Base-by-base conservation (phyloP, 768 basidiomycete species). In the Rhodotorula babjevae region DNA sequence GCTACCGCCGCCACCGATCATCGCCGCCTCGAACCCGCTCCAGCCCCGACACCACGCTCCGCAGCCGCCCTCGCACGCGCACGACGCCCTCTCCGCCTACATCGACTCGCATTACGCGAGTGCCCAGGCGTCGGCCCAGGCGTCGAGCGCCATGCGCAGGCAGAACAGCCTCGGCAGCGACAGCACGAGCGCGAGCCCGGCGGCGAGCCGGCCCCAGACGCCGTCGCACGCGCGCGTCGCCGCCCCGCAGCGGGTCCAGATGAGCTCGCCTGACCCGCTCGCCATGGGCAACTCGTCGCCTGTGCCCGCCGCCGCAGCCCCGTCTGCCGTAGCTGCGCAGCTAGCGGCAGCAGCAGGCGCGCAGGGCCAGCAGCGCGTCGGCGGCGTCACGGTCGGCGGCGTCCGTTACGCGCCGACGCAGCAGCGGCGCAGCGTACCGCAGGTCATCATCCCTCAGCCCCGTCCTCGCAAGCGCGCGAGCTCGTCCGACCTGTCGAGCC, bases 1-100 rank as follows among this genome's bases (percentile, higher is more conserved):
- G 70, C 74, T 74, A 27, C 86, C 86, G 0, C 83, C 36, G 9
- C 84, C 47, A 80, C 81, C 12, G 82, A 36, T 83, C 85, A 86
- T 86, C 14, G 82, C 85, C 70, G 69, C 84, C 2, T 57, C 67
- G 21, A 27, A 67, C 59, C 60, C 62, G 18, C 61, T 63, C 25
- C 25, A 31, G n/a, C 27, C 68, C 21, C 72, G 33, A n/a, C 60
- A 23, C 55, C 46, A 7, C 27, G 33, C 42, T 11, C 56, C 59
- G 6, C 15, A 40, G 9, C 44, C 46, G 0, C 11, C 25, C 18
- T 49, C 61, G 5, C 9, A 61, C 0, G 10, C 61, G 5, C 9
- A 61, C 0, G 18, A 31, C 23, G 5, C 47, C 2, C 16, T 69
- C 61, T n/a, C 23, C 23, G 15, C 42, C 2, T 44, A 56, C 52